Evolutionary conservation across 495 filamentous ascomycete species (phyloP).

Genomic region (Cenococcum geophilum): DNA sequence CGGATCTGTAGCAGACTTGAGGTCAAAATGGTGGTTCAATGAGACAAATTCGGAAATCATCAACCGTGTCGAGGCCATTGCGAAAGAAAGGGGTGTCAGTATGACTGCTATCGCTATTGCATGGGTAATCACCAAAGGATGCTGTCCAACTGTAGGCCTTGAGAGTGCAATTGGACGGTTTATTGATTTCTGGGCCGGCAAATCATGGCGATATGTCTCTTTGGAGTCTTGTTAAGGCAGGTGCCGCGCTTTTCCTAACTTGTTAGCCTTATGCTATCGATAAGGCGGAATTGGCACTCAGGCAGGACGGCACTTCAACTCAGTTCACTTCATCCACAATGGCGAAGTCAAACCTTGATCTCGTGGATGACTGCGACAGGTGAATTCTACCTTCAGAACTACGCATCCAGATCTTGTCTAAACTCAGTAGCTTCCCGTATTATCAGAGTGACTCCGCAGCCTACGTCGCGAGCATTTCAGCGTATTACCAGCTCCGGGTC

Average conservation of each 20-base stretch:
- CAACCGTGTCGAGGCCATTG: neutral
- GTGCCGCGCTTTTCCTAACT: too few relatives aligned
- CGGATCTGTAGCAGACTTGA: neutral
- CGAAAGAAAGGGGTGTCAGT: neutral
- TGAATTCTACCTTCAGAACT: constrained; percentile 6
- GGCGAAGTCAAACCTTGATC: constrained; percentile 34
- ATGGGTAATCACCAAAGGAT: neutral
- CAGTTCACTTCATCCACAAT: constrained; percentile 6
- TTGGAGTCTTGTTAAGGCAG: too few relatives aligned
- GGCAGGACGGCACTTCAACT: neutral
- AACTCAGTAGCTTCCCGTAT: constrained; percentile 35
- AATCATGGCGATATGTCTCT: too few relatives aligned
- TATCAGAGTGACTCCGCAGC: constrained; percentile 34
- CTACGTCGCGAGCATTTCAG: constrained; percentile 35
- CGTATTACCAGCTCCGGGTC: constrained; percentile 38
- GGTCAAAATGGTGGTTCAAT: neutral
- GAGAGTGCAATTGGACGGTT: neutral
- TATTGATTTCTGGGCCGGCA: neutral
- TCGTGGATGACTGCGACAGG: constrained; percentile 40
- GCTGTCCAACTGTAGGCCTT: neutral
- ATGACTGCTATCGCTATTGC: neutral
- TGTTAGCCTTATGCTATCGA: too few relatives aligned
- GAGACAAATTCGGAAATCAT: neutral
- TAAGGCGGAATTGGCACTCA: neutral
- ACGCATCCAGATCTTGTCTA: neutral